Evolutionary conservation across 805 yeast species (phyloP), one percentile per base, ranked within the genome.

Genomic region (Blastobotrys terrestris): DNA sequence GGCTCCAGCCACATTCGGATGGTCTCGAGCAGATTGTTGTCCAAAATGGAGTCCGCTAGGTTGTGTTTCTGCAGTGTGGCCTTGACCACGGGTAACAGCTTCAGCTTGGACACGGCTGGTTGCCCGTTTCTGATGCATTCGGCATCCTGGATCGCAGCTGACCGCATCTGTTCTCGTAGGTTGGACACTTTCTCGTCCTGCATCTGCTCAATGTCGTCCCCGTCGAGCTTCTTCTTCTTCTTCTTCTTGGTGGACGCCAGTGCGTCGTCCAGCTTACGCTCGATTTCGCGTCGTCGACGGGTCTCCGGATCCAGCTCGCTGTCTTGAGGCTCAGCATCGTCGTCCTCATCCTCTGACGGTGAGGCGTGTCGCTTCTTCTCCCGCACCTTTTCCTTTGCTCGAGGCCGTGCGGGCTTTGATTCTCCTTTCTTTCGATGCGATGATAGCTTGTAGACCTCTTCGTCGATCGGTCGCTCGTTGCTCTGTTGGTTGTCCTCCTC

Each of bases 1-100:
- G 99, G 99, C 69, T 94, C 99, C 53, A 94, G 76, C 99, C 99
- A 94, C 67, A 89, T 84, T 61, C 98, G 79, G 22, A 94, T 91
- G 49, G 96, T 92, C 63, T 92, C 97, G 55, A 94, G 75, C 61
- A 94, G 70, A 68, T 94, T 94, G 67, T 94, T 94, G 72, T 94
- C 99, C 63, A 94, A 76, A 54, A 94, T 88, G 26, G 96, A 85
- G 65, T 92, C 96, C 35, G 96, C 91, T 61, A 94, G 75, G 66
- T 85, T 86, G 1, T 89, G 89, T 72, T 89, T 85, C 22, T 88
- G 76, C 63, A 94, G 72, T 2, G 87, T 81, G 55, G 79, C 83
- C 57, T 78, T 80, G 21, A 94, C 99, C 60, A 81, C 85, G 22
- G 87, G 86, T 63, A 94, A 76, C 63, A 94, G 72, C 67, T 83